A percentile compares a stretch with the other conserved stretches of the same genome.
These are phyloP conservation scores for Phytophthora foliorum DNA, from an alignment of 352 stramenopile species.

Conservation along the genomic window DNA sequence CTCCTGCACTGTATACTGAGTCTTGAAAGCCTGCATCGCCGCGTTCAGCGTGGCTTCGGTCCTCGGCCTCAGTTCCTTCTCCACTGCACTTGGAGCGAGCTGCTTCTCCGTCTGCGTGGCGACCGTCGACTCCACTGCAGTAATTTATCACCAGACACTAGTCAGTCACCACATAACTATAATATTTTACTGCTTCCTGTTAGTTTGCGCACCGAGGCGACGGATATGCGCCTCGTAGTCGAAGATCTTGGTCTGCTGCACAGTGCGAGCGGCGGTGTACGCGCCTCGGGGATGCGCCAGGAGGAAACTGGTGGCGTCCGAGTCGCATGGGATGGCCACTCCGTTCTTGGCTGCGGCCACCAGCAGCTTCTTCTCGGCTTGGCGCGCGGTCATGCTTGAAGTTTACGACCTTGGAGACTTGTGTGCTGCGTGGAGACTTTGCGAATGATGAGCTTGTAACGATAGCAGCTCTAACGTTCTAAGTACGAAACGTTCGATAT, in stretches of 20 bases:
- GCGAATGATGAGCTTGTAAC: too few relatives aligned
- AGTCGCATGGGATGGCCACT: conserved; percentile 65
- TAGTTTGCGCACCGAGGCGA: conserved; percentile 60
- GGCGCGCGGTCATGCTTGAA: conserved; percentile 18
- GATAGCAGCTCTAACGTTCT: too few relatives aligned
- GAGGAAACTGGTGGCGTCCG: conserved; percentile 73
- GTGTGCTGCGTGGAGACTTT: too few relatives aligned
- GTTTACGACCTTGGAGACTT: too few relatives aligned
- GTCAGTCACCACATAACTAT: conserved; percentile 3
- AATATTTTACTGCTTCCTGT: background rate
- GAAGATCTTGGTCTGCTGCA: conserved; percentile 81
- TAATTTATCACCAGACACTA: background rate
- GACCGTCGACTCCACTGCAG: conserved; percentile 77
- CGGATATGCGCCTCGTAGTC: conserved; percentile 84
- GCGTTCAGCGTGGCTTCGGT: conserved; percentile 73
- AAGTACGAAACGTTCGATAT: background rate
- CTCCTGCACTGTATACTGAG: conserved; percentile 47
- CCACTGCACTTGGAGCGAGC: conserved; percentile 38
- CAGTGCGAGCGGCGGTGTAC: conserved; percentile 79
- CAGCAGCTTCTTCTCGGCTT: conserved; percentile 42
- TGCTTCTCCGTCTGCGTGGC: conserved; percentile 57
- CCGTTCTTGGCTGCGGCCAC: conserved; percentile 83
- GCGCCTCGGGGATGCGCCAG: conserved; percentile 70
- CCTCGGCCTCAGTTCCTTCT: conserved; percentile 58
- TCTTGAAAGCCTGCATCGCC: conserved; percentile 72